These are phyloP conservation scores for Botryosphaeria dothidea DNA, from an alignment of 2,329 filamentous ascomycete species.

Conservation along the genomic window DNA sequence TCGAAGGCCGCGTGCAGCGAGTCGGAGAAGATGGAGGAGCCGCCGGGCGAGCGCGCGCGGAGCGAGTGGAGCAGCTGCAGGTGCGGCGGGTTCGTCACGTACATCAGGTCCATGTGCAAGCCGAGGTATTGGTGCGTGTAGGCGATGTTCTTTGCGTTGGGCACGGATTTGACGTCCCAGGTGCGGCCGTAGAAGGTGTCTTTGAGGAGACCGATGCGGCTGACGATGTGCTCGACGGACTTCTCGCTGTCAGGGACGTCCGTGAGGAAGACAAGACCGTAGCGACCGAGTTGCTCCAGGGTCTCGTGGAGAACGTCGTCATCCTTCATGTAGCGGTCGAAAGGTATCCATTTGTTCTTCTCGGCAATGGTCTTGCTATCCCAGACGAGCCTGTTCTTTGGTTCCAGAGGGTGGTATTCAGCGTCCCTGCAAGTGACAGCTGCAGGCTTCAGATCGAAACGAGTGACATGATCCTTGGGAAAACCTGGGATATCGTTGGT, in stretches of 20 bases:
- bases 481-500: slow-evolving; percentile 53
- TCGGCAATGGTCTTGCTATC: slow-evolving; percentile 39
- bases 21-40: slow-evolving; percentile 85
- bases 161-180: slow-evolving; percentile 84
- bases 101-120: slow-evolving; percentile 87
- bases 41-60: slow-evolving; percentile 75
- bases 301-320: slow-evolving; percentile 61
- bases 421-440: slow-evolving; percentile 8
- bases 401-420: slow-evolving; percentile 27
- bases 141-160: slow-evolving; percentile 85
- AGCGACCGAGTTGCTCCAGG: slow-evolving; percentile 61
- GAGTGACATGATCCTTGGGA: slow-evolving; percentile 42
- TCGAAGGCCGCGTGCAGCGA: slow-evolving; percentile 61
- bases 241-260: slow-evolving; percentile 69
- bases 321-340: slow-evolving; percentile 67
- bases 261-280: slow-evolving; percentile 76
- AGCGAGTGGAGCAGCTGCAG: slow-evolving; percentile 90
- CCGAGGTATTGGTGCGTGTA: slow-evolving; percentile 79
- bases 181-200: slow-evolving; percentile 90
- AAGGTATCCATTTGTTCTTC: slow-evolving; percentile 63
- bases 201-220: slow-evolving; percentile 74
- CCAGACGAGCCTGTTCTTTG: slow-evolving; percentile 26
- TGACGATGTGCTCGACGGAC: slow-evolving; percentile 68
- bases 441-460: slow-evolving; percentile 24
- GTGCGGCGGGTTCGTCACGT: slow-evolving; percentile 70